A percentile compares a stretch with the other conserved stretches of the same genome.
phyloP scores from a whole-genome alignment of 2,329 filamentous ascomycete species.

The Nemania diffusa region DNA sequence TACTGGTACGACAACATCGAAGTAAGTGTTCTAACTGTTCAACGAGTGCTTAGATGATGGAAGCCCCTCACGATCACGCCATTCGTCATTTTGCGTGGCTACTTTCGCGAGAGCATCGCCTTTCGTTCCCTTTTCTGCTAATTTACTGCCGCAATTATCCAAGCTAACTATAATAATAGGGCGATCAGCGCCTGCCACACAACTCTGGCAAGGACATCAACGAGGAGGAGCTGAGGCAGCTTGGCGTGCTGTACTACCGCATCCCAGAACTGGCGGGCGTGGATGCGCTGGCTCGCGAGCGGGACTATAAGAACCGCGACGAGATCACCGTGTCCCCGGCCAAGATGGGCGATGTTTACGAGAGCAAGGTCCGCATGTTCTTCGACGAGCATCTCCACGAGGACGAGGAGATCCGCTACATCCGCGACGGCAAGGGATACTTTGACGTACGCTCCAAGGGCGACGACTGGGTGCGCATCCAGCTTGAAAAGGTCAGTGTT shows the following conservation, averaged over 20 bases:
- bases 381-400: constrained; percentile 97
- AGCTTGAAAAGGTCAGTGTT: constrained; percentile 73
- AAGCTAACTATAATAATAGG: constrained; percentile 61
- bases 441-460: constrained; percentile 88
- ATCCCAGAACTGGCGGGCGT: constrained; percentile 74
- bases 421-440: constrained; percentile 86
- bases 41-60: constrained; percentile 4
- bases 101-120: neutral
- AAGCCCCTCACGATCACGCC: constrained; percentile 13
- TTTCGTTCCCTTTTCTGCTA: neutral
- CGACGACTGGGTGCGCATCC: constrained; percentile 90
- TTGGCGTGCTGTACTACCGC: constrained; percentile 84
- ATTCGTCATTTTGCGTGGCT: neutral
- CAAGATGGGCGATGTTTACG: constrained; percentile 87
- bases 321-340: constrained; percentile 88
- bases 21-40: constrained; percentile 23
- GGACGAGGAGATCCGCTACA: constrained; percentile 98
- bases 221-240: constrained; percentile 70
- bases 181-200: constrained; percentile 92
- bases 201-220: constrained; percentile 80
- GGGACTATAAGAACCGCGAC: constrained; percentile 94
- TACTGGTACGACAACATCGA: constrained; percentile 65
- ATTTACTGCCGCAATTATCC: neutral
- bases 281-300: constrained; percentile 76
- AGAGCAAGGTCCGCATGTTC: constrained; percentile 92